Percentiles rank a stretch among this genome's conserved stretches.
Conservation (phyloP, 2,329 filamentous ascomycete species). For the Dactylonectria macrodidyma region DNA sequence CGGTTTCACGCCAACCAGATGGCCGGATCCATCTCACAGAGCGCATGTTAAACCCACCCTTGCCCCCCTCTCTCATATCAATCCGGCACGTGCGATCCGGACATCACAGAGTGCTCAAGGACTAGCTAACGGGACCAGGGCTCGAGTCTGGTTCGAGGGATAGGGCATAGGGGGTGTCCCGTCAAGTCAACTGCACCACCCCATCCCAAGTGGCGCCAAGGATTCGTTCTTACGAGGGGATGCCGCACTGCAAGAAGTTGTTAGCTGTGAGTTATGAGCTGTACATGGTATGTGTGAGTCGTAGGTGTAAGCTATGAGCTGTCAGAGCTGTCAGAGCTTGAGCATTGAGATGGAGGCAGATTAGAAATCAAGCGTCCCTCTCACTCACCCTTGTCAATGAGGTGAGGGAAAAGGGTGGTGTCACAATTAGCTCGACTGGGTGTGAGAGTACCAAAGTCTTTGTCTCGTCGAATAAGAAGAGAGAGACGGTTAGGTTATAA, state of each 20-base stretch:
- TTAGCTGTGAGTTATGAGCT: not conserved
- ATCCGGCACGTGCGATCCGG: constrained; percentile 41
- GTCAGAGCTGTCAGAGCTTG: not conserved
- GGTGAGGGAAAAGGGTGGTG: not conserved
- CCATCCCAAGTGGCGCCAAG: constrained; percentile 17
- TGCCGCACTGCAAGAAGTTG: not conserved
- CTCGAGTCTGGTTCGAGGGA: constrained; percentile 13
- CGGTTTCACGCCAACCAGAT: constrained; percentile 32
- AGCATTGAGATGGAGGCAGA: not conserved
- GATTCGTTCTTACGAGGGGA: constrained; percentile 20
- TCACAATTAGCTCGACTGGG: not conserved
- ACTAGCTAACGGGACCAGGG: not conserved
- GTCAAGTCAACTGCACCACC: constrained; percentile 13
- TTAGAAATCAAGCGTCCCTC: not conserved
- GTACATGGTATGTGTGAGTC: no score
- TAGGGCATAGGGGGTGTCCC: not conserved
- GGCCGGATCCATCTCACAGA: constrained; percentile 26
- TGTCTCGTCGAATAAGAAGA: constrained; percentile 7
- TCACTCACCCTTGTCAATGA: not conserved
- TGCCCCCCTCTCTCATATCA: constrained; percentile 18
- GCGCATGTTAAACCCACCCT: constrained; percentile 25
- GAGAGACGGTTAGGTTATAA: not conserved
- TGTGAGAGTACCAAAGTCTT: not conserved
- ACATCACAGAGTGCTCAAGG: constrained; percentile 8
- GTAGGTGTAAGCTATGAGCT: not conserved